These are phyloP conservation scores for Intubia oerlemansii DNA, from an alignment of 2,329 filamentous ascomycete genomes.

Conservation along the genomic window DNA sequence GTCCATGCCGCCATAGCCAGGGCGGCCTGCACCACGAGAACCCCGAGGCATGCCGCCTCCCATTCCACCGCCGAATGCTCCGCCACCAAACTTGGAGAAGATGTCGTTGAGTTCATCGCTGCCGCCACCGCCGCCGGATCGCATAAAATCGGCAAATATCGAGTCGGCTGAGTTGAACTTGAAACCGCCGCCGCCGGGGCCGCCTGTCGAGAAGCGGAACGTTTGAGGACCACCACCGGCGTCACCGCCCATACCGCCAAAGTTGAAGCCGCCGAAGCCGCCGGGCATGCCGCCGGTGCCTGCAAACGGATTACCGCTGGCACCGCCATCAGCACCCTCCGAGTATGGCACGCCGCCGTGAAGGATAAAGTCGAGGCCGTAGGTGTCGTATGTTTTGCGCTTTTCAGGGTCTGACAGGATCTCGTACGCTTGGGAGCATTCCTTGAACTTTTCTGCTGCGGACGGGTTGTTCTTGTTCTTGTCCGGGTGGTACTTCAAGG, in stretches of 20 bases:
- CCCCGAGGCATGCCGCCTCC: constrained; percentile 5
- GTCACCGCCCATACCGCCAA: constrained; percentile 27
- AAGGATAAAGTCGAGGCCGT: constrained; percentile 79
- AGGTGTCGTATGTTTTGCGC: constrained; percentile 86
- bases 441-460: constrained; percentile 90
- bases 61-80: constrained; percentile 16
- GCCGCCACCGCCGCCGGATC: constrained; percentile 26
- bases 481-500: constrained; percentile 85
- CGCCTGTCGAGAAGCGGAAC: constrained; percentile 39
- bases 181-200: constrained; percentile 38
- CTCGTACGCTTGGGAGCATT: constrained; percentile 93
- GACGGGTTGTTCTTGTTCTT: constrained; percentile 88
- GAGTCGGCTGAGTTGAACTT: constrained; percentile 64
- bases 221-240: constrained; percentile 28
- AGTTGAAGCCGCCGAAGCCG: constrained; percentile 16
- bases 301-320: constrained; percentile 30
- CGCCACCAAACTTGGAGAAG: constrained; percentile 25
- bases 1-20: constrained; percentile 4
- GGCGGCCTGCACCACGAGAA: constrained; percentile 9
- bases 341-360: constrained; percentile 48
- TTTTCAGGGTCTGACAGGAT: constrained; percentile 95
- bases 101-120: constrained; percentile 30
- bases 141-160: constrained; percentile 72
- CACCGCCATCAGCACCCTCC: constrained; percentile 10
- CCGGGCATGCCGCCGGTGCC: constrained; percentile 29